Conservation (phyloP, 495 filamentous ascomycete species). For the Penicillium mononematosum region DNA sequence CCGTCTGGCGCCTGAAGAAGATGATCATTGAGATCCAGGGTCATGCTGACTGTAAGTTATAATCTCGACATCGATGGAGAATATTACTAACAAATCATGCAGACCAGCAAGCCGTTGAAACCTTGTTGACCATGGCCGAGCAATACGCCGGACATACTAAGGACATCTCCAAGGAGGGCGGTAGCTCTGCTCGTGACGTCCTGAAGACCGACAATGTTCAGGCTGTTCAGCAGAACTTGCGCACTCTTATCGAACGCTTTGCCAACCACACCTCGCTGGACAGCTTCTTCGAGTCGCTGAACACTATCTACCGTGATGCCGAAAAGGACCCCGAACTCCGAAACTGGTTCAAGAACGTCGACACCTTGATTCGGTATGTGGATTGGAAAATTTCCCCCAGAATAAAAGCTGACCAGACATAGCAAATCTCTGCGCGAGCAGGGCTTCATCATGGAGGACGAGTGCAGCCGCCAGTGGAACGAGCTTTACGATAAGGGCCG, state of each 20-base stretch:
- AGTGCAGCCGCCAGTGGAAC: slow-evolving; percentile 80
- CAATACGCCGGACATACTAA: slow-evolving; percentile 77
- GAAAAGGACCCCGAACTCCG: slow-evolving; percentile 85
- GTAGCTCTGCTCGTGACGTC: slow-evolving; percentile 67
- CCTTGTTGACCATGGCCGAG: slow-evolving; percentile 79
- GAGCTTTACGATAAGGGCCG: slow-evolving; percentile 80
- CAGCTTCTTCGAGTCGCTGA: slow-evolving; percentile 82
- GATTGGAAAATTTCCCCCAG: background rate
- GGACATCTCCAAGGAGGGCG: slow-evolving; percentile 58
- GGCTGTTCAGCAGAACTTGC: slow-evolving; percentile 75
- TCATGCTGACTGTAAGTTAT: slow-evolving; percentile 74
- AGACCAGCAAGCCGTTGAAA: slow-evolving; percentile 85
- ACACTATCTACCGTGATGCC: slow-evolving; percentile 85
- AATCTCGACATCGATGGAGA: background rate
- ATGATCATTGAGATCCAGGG: slow-evolving; percentile 95
- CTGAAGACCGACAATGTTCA: slow-evolving; percentile 58
- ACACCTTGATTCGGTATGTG: slow-evolving; percentile 66
- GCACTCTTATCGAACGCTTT: slow-evolving; percentile 87
- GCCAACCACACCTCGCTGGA: slow-evolving; percentile 90
- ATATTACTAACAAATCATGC: slow-evolving; percentile 8
- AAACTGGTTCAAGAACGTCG: slow-evolving; percentile 80
- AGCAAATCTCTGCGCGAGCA: slow-evolving; percentile 77
- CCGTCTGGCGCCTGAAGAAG: slow-evolving; percentile 92
- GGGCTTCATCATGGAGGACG: slow-evolving; percentile 86
- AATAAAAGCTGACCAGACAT: slow-evolving; percentile 14